Conservation (phyloP, 106 monocot genomes). For the Phalaenopsis equestris region DNA sequence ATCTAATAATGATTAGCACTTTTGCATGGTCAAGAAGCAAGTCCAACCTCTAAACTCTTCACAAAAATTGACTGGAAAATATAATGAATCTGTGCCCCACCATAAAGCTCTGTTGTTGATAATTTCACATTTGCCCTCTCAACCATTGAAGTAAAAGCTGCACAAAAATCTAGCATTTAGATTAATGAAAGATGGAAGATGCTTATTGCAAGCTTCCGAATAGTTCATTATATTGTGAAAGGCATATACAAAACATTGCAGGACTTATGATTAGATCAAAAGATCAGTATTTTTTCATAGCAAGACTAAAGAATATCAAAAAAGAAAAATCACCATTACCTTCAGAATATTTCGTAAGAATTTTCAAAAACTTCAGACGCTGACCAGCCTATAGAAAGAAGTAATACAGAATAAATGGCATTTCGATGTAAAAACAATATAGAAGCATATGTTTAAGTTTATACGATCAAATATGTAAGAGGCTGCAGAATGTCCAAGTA, state of each 20-base stretch:
- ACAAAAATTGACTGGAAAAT: constrained; percentile 99
- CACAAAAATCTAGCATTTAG: constrained; percentile 15
- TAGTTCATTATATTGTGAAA: neutral
- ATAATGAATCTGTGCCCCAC: constrained; percentile 96
- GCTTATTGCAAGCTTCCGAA: neutral
- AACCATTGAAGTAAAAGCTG: constrained; percentile 90
- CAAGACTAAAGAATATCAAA: neutral
- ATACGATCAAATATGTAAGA: neutral
- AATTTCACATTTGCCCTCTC: constrained; percentile 96
- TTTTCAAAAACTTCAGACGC: constrained; percentile 74
- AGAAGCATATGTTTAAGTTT: neutral
- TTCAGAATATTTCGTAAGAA: constrained; percentile 93
- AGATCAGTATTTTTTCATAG: neutral
- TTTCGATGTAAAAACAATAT: neutral
- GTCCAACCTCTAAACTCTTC: constrained; percentile 85
- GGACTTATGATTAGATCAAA: neutral
- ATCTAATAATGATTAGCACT: too few relatives aligned
- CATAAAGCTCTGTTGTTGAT: constrained; percentile 78
- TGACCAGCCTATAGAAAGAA: constrained; percentile 60
- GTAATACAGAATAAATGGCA: neutral
- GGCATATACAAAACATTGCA: neutral
- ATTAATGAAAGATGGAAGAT: too few relatives aligned
- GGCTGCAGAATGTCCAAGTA: neutral
- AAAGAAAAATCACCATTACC: constrained; percentile 26
- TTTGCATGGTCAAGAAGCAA: neutral